These are phyloP conservation scores for Globisporangium cylindrosporum DNA, from an alignment of 352 stramenopile genomes.

Conservation along the genomic window DNA sequence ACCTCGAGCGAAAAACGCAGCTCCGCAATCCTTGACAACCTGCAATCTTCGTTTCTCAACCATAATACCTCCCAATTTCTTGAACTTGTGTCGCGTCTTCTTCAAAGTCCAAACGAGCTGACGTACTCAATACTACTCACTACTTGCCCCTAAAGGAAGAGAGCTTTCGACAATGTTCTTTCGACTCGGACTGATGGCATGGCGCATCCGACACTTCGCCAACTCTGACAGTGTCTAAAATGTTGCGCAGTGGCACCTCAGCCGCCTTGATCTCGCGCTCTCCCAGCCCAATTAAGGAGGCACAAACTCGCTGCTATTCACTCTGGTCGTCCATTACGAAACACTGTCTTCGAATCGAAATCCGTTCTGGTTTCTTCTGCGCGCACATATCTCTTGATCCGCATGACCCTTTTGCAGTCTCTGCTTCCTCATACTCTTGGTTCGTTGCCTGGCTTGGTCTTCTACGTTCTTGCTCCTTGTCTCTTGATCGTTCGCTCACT, in stretches of 20 bases:
- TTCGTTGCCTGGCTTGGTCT: constrained; percentile 1
- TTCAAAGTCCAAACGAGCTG: neutral
- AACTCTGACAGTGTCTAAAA: neutral
- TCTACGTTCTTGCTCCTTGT: neutral
- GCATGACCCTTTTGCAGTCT: neutral
- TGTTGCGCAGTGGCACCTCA: neutral
- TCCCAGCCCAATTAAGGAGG: neutral
- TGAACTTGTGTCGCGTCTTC: constrained; percentile 1
- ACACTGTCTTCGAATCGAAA: constrained; percentile 5
- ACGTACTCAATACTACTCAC: neutral
- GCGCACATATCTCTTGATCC: neutral
- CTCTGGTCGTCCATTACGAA: neutral
- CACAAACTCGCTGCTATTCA: neutral
- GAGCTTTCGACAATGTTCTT: neutral
- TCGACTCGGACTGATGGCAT: neutral
- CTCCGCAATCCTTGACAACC: neutral
- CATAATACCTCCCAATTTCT: neutral
- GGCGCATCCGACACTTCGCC: neutral
- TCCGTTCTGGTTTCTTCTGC: neutral
- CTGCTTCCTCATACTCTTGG: neutral
- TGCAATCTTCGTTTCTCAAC: neutral
- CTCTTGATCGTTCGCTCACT: neutral
- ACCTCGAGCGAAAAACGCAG: neutral
- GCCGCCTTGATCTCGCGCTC: constrained; percentile 1
- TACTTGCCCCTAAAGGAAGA: neutral